Percentiles rank a stretch among this genome's conserved stretches.
Evolutionary conservation across 164 flowering plant genomes (phyloP).

Genomic region (Berberis vulgaris): DNA sequence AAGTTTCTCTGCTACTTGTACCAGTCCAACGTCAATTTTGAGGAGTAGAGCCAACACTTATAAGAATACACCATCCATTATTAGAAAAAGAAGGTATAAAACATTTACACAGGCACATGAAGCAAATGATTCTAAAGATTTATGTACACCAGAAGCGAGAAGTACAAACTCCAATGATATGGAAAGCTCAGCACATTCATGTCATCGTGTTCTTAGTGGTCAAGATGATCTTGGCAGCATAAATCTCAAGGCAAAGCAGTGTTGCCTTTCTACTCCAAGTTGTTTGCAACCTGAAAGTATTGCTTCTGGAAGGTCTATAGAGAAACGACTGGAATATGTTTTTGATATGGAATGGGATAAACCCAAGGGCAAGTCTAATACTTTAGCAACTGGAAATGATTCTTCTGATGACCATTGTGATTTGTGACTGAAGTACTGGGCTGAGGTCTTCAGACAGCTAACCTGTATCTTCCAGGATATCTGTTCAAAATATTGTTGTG

Average conservation of each 20-base stretch:
- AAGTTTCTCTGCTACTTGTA: slow-evolving; percentile 5
- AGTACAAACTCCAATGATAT: slow-evolving; percentile 4
- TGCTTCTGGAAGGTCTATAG: slow-evolving; percentile 19
- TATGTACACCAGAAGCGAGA: slow-evolving; percentile 19
- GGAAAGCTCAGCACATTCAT: not conserved
- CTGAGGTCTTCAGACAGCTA: slow-evolving; percentile 3
- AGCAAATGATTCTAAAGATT: slow-evolving; percentile 8
- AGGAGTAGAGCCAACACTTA: slow-evolving; percentile 37
- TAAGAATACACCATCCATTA: slow-evolving; percentile 37
- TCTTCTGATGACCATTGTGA: slow-evolving; percentile 7
- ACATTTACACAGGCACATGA: slow-evolving; percentile 1
- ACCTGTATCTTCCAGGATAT: slow-evolving; percentile 10
- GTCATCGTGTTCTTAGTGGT: not conserved
- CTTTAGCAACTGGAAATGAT: slow-evolving; percentile 9
- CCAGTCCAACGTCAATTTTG: slow-evolving; percentile 33
- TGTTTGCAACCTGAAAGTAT: slow-evolving; percentile 4
- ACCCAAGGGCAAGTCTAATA: slow-evolving; percentile 6
- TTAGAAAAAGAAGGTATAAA: slow-evolving; percentile 28
- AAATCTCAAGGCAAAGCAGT: slow-evolving; percentile 13
- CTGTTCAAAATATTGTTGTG: slow-evolving; percentile 2
- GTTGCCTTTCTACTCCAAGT: slow-evolving; percentile 16
- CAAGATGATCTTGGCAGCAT: slow-evolving; percentile 7
- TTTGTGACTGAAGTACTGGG: not conserved
- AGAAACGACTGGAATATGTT: slow-evolving; percentile 22
- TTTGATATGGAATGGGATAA: slow-evolving; percentile 26